Evolutionary conservation across 139 green algal species (phyloP).

Genomic region (Closterium sp.): DNA sequence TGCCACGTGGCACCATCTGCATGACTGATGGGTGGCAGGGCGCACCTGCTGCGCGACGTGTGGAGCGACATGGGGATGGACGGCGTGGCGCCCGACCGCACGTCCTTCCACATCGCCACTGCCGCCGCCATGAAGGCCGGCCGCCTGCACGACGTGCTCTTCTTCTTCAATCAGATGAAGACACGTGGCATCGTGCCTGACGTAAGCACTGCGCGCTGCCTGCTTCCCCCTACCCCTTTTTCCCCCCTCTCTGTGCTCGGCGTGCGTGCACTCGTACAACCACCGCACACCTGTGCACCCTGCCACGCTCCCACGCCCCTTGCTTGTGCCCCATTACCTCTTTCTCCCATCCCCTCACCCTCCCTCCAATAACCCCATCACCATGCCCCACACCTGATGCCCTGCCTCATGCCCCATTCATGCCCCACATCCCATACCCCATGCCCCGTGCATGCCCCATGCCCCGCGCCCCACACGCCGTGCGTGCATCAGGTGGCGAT

Average conservation of each 20-base stretch:
- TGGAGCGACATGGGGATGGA: constrained; percentile 40
- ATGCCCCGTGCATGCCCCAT: too few species aligned
- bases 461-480: too few species aligned
- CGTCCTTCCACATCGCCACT: constrained; percentile 46
- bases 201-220: constrained; percentile 8
- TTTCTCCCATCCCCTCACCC: background rate
- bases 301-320: too few species aligned
- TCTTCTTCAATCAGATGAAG: constrained; percentile 52
- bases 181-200: constrained; percentile 25
- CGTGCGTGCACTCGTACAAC: too few species aligned
- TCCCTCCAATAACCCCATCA: too few species aligned
- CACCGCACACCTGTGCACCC: background rate
- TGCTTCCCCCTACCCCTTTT: too few species aligned
- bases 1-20: background rate
- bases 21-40: constrained; percentile 23
- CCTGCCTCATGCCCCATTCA: too few species aligned
- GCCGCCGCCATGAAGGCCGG: constrained; percentile 25
- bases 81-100: constrained; percentile 25
- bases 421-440: too few species aligned
- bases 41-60: constrained; percentile 38
- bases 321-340: background rate
- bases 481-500: constrained; percentile 20
- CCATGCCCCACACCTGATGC: background rate
- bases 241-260: background rate
- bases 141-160: constrained; percentile 42